Evolutionary conservation across 2,329 filamentous ascomycete genomes (phyloP).

Genomic region (Diaporthe capsici): DNA sequence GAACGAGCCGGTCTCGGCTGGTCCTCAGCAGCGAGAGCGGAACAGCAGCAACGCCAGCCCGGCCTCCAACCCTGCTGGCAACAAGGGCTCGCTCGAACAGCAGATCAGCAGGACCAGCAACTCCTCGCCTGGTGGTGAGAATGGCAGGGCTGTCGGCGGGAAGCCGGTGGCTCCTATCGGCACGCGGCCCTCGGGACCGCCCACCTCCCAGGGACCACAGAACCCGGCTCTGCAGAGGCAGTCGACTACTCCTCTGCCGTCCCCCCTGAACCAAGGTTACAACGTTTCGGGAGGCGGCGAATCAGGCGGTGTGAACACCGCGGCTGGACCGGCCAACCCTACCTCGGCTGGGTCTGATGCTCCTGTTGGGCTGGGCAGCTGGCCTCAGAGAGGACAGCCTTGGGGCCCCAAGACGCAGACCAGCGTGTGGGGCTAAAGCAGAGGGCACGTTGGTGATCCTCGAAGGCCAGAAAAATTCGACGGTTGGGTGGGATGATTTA

Average conservation of each 20-base stretch:
- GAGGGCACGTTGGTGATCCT: neutral
- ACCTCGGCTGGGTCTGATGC: constrained; percentile 60
- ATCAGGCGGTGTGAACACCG: constrained; percentile 61
- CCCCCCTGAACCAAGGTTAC: constrained; percentile 84
- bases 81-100: constrained; percentile 72
- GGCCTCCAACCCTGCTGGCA: constrained; percentile 73
- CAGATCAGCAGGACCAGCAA: constrained; percentile 84
- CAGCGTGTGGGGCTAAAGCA: constrained; percentile 87
- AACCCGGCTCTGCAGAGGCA: constrained; percentile 80
- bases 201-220: constrained; percentile 58
- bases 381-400: constrained; percentile 77
- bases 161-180: constrained; percentile 91
- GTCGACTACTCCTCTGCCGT: constrained; percentile 91
- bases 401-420: constrained; percentile 78
- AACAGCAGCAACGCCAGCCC: constrained; percentile 90
- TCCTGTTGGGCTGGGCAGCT: constrained; percentile 51
- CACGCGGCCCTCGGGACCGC: constrained; percentile 79
- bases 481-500: constrained; percentile 2
- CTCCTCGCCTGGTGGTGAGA: constrained; percentile 81
- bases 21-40: constrained; percentile 72
- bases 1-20: constrained; percentile 58
- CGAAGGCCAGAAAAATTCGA: neutral
- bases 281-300: constrained; percentile 65
- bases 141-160: constrained; percentile 65
- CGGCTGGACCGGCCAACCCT: constrained; percentile 71